Evolutionary conservation across 805 yeast species (phyloP), one percentile per base, ranked within the genome.

Genomic region (Kazachstania psychrophila): DNA sequence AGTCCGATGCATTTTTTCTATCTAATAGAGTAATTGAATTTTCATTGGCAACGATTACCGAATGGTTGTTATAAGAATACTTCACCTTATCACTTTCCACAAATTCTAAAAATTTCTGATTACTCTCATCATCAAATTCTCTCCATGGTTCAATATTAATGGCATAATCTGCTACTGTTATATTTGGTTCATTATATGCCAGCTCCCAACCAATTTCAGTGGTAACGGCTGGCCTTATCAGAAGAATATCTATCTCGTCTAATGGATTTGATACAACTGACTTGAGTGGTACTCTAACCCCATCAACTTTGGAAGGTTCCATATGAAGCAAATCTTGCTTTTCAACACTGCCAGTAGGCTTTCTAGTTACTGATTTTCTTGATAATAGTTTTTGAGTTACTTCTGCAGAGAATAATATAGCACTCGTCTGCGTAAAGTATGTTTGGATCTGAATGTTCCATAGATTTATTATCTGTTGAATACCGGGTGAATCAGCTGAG

Each of bases 171-270:
- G 51, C 52, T 9, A 58, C 38, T 28, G 51, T 52, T 25, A 57
- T 36, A 37, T 43, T 49, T 13, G 61, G 62, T 33, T 56, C 60
- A 41, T 58, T 61, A 22, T 46, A 47, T 1, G 62, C 62, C 15
- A 56, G 31, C 34, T 56, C 60, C 57, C 57, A 54, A 16, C 54
- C 51, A 5, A 44, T 26, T 19, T 41, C 36, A 6, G 40, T 28
- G 3, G 48, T 46, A 2, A 43, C 23, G 3, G 45, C 31, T 4
- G 55, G 49, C 32, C 60, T 43, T n/a, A 57, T 31, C 2, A 57
- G 34, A n/a, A 57, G 25, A 10, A 57, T 40, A 37, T 57, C 62
- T 9, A 54, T 45, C 14, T 49, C 54, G 18, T 45, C 46, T 3
- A 39, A 20, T 8, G 43, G 38, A 23, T 45, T 42, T 5, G 26